Base-by-base conservation (phyloP, 2,329 filamentous ascomycete genomes). In the Diaporthe sp. region DNA sequence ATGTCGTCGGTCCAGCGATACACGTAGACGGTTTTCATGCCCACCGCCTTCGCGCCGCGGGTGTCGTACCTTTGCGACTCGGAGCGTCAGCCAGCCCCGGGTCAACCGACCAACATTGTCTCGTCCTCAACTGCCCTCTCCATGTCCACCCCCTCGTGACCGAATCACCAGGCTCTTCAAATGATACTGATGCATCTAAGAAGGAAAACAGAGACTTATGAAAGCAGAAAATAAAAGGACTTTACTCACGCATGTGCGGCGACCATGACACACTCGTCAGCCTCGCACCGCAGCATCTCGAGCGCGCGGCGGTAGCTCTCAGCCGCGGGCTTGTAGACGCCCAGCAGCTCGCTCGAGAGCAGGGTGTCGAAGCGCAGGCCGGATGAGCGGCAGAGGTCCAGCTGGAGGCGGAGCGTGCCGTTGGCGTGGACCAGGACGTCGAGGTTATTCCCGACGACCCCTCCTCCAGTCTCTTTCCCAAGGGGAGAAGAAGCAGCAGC, bases 21-120 rank as follows among this genome's bases (percentile, higher is more conserved):
- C 5, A 91, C 81, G 77, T 90, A 91, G 0, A 89, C 80, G 0
- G 88, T 90, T 75, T 81, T 85, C 81, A 91, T 85, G 0, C 89
- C 88, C 9, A 84, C 81, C 1, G 77, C 77, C 77, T 85, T 85
- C 19, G 87, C 89, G 1, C 84, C 88, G 22, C 86, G 81, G 30
- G 88, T 70, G 78, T 90, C 89, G 77, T 88, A 90, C 3, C 86
- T 86, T 81, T 91, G 37, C 39, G 3, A 25, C 12, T 17, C 25
- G 2, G 15, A 39, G 3, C 1, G 37, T 61, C 58, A 59, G 56
- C 56, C 35, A 6, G 44, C n/a, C n/a, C n/a, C n/a, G 12, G n/a
- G n/a, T 88, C 1, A 87, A 37, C 37, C 2, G 37, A 13, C 19
- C 30, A 10, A 35, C 15, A 30, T 19, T 4, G 10, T 55, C 53